phyloP scores from a whole-genome alignment of 345 rosid species.

The Eucalyptus virginea region DNA sequence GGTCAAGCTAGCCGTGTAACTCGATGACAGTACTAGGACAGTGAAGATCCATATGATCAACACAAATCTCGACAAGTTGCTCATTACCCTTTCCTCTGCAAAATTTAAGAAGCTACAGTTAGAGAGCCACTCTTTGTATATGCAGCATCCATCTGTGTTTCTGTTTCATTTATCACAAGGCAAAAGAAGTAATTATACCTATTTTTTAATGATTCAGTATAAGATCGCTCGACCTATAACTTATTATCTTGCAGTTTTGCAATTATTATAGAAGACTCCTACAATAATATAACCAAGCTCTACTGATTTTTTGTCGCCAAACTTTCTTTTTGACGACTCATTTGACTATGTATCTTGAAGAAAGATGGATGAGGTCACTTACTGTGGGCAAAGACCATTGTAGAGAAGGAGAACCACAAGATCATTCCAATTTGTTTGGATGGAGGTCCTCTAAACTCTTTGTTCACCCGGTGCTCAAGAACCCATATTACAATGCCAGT shows the following conservation, averaged over 20 bases:
- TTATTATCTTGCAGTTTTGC: background rate
- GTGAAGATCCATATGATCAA: constrained; percentile 6
- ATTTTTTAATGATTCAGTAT: background rate
- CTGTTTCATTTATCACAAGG: background rate
- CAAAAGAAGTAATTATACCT: background rate
- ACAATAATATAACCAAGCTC: background rate
- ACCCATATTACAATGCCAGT: constrained; percentile 13
- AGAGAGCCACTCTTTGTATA: background rate
- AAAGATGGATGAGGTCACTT: background rate
- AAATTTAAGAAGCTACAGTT: background rate
- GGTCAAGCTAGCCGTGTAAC: constrained; percentile 12
- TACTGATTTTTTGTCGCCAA: background rate
- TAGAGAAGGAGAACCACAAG: constrained; percentile 19
- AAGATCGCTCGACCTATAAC: background rate
- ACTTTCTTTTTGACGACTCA: background rate
- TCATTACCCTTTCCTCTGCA: constrained; percentile 6
- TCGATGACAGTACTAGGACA: constrained; percentile 1
- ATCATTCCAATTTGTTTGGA: constrained; percentile 4
- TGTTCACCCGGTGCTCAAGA: constrained; percentile 14
- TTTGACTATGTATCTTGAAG: background rate
- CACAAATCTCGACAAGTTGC: constrained; percentile 1
- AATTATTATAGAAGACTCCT: background rate
- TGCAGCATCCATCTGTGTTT: background rate
- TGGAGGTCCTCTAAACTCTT: constrained; percentile 7
- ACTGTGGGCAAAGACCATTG: constrained; percentile 25